Evolutionary conservation across 352 stramenopile species (phyloP), one percentile per base, ranked within the genome.

Genomic region (Blastocystis sp.): DNA sequence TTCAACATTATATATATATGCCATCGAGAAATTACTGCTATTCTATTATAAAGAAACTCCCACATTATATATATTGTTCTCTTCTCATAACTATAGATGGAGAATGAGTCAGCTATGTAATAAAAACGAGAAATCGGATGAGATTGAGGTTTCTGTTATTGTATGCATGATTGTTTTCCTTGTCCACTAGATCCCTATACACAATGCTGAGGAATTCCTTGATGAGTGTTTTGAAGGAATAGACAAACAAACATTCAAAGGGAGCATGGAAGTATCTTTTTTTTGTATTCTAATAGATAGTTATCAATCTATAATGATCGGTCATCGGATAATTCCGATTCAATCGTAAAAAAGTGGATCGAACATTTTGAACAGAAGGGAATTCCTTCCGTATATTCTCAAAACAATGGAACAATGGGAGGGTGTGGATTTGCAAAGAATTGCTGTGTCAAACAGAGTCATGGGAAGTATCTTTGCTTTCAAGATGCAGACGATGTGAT

Each of bases 1-100:
- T 93, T 99, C 96, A 1, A 95, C 98, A 68, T 96, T 95, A 92
- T 98, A 98, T 55, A 98, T 96, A 91, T 95, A 96, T 45, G 95
- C 98, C 96, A 98, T 98, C 20, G 47, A 66, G n/a, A 20, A 45
- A 45, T 50, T 2, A 63, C 41, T 11, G 34, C 47, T 6, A 41
- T 81, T n/a, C 37, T 47, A n/a, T 9, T 34, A 63, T 37, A 56
- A 37, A 18, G 37, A 18, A 76, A 43, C 16, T 0, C 13, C 65
- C n/a, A 39, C n/a, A 54, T 24, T 13, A 2, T 2, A 55, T 26
- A 2, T 41, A 70, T n/a, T 16, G n/a, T 41, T 41, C 39, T 70
- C 16, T 70, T 2, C 30, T 24, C 37, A 43, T 70, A 34, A 34
- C 0, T 11, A 24, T 70, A 16, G 1, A 34, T 45, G 11, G 24